These are phyloP conservation scores for Saururus chinensis DNA, from an alignment of 164 flowering plant genomes.

Conservation along the genomic window DNA sequence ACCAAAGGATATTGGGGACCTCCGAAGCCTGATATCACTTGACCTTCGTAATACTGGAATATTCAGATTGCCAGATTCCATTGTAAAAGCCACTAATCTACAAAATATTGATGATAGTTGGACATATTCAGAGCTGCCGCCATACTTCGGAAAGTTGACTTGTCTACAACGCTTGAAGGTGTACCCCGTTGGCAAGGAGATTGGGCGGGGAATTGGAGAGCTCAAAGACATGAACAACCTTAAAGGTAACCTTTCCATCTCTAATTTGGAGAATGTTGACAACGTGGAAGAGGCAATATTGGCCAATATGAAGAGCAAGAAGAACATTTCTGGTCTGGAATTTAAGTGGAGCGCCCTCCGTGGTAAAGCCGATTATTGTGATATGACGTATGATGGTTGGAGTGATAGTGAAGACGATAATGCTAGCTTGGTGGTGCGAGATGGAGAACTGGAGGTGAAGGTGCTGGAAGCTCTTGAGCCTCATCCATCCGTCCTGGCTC, in stretches of 20 bases:
- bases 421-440: neutral
- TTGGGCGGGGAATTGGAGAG: constrained; percentile 15
- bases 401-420: too few species aligned
- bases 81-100: neutral
- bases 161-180: constrained; percentile 9
- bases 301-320: constrained; percentile 15
- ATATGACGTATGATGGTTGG: too few species aligned
- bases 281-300: constrained; percentile 6
- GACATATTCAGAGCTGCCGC: constrained; percentile 7
- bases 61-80: neutral
- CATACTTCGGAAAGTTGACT: constrained; percentile 10
- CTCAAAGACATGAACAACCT: constrained; percentile 12
- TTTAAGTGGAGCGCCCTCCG: constrained; percentile 14
- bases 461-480: constrained; percentile 21
- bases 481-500: constrained; percentile 4
- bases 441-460: constrained; percentile 1
- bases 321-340: constrained; percentile 5
- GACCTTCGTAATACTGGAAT: neutral
- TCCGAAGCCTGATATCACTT: constrained; percentile 2
- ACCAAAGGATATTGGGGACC: constrained; percentile 1
- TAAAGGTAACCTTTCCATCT: constrained; percentile 8
- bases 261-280: constrained; percentile 9
- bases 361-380: too few species aligned
- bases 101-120: neutral
- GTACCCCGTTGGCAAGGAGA: constrained; percentile 4